Conservation (phyloP, 176 grass and related monocot genomes). For the Avena sativa region DNA sequence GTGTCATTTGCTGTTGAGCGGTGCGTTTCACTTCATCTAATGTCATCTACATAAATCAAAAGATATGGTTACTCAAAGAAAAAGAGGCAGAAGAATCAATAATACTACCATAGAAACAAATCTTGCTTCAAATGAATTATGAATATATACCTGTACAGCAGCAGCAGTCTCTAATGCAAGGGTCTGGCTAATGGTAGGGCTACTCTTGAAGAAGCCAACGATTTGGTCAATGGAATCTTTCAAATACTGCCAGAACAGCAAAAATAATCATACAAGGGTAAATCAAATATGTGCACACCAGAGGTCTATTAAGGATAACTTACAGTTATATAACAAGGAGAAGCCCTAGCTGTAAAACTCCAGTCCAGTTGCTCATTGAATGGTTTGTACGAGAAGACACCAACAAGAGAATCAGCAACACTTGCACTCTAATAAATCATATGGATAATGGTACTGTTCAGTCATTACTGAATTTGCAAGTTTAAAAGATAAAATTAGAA, state of each 20-base stretch:
- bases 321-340: slow-evolving; percentile 97
- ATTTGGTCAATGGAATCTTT: slow-evolving; percentile 93
- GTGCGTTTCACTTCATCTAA: slow-evolving; percentile 93
- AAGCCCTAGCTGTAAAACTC: slow-evolving; percentile 95
- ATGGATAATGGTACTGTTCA: slow-evolving; percentile 22
- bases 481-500: slow-evolving; percentile 26
- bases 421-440: slow-evolving; percentile 73
- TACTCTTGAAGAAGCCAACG: slow-evolving; percentile 93
- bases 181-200: slow-evolving; percentile 80
- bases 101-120: slow-evolving; percentile 27
- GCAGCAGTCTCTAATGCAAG: slow-evolving; percentile 89
- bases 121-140: slow-evolving; percentile 42
- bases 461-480: slow-evolving; percentile 22
- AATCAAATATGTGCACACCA: slow-evolving; percentile 26
- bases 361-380: slow-evolving; percentile 87
- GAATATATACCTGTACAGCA: slow-evolving; percentile 83
- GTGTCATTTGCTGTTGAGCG: slow-evolving; percentile 89
- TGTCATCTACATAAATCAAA: slow-evolving; percentile 75
- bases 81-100: slow-evolving; percentile 37
- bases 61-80: slow-evolving; percentile 32
- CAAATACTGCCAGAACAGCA: slow-evolving; percentile 67
- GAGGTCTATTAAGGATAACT: slow-evolving; percentile 41
- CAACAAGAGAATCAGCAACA: slow-evolving; percentile 73
- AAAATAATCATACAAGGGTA: slow-evolving; percentile 25
- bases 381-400: slow-evolving; percentile 92